Base-by-base conservation (phyloP, 2,329 filamentous ascomycete genomes). In the Bipolaris gigantea region DNA sequence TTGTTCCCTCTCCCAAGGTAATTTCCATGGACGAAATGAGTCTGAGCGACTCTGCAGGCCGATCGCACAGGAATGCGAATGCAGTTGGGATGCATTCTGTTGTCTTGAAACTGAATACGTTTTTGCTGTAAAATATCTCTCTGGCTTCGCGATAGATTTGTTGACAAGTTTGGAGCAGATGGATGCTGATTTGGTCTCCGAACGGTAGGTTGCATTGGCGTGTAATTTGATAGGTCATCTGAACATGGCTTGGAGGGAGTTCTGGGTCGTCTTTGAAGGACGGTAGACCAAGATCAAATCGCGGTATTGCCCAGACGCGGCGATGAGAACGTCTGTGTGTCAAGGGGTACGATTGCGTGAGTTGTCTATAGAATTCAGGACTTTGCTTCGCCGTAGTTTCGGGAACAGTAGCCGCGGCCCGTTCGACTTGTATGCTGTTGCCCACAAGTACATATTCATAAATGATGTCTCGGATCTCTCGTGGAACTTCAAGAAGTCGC, bases 201-300 rank as follows among this genome's bases (percentile, higher is more conserved):
- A 21, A n/a, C 4, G 11, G 7, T 19, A 43, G 18, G 18, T 42
- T 27, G n/a, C 21, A 21, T 18, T 48, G 35, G 15, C 21, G 36
- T 27, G 32, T 55, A 27, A 67, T 33, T 33, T 67, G 63, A 18
- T 67, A 67, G 1, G 63, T 67, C 62, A 67, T 64, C 13, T 50
- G 43, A 16, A 63, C 57, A 21, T 38, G 42, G 25, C 49, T 57
- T 15, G 60, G 56, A 16, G 48, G 43, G 42, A 49, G 53, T 32
- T 41, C 25, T 32, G 39, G 38, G 25, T 54, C 57, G 11, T 40
- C 19, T 18, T 39, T 39, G 16, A 40, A 34, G 13, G 55, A 55
- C 9, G 55, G 51, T 23, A 59, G 16, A 18, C 58, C 51, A 39
- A 64, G 46, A 38, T 65, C 61, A 33, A 62, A 60, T 15, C 53